Evolutionary conservation across 2,329 filamentous ascomycete species (phyloP), one percentile per base, ranked within the genome.

Genomic region (Pseudogymnoascus sp.): DNA sequence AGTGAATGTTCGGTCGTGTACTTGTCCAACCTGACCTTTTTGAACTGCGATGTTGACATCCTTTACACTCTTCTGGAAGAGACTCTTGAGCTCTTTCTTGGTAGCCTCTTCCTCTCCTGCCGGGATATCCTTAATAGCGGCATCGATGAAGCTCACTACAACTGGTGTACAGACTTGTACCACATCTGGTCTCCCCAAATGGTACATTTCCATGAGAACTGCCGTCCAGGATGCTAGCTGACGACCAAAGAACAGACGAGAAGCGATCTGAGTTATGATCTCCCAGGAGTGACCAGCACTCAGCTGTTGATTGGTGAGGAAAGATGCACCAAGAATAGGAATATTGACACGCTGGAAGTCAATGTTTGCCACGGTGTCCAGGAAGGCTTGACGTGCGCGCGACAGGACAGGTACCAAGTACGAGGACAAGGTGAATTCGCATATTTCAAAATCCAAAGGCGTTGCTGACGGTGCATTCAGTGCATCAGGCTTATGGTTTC

Each of bases 151-250:
- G 7, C 43, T 39, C 5, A 62, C 61, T 3, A 67, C 64, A 7
- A 61, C 25, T 9, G 58, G 58, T 7, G 61, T 65, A n/a, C 59
- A 62, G 9, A 66, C 63, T 57, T 68, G 66, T n/a, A 67, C 62
- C 16, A 67, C 62, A 41, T 68, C 67, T 7, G 66, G 64, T 4
- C 66, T 64, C 25, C 65, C 65, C 39, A 61, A 62, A 62, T 68
- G 67, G 61, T 64, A 68, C 57, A 66, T 65, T 9, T 61, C 57
- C 61, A 65, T 67, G 6, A 65, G 65, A 33, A 68, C 58, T 11
- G 67, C 50, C 59, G 67, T 65, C 65, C 65, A 68, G 50, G 65
- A 65, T 16, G 60, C 61, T 4, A 64, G 63, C 43, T 64, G 65
- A 60, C 58, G 39, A 18, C 66, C 67, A n/a, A 66, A 68, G 62